Conservation (phyloP, 495 filamentous ascomycete species). For the Aspergillus heteromorphus region DNA sequence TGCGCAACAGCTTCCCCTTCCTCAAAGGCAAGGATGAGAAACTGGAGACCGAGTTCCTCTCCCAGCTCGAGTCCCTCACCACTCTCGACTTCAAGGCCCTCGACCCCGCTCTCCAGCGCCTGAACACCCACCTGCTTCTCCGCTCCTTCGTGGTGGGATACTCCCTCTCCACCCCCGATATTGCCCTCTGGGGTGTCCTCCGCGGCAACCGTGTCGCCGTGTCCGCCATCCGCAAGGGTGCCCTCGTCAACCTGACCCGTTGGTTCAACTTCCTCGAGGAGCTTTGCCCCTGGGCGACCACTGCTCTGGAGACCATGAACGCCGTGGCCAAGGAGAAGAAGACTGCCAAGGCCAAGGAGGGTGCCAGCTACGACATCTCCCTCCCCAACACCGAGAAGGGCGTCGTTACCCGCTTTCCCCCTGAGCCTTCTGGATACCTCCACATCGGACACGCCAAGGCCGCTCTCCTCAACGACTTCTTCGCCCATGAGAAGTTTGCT, state of each 20-base stretch:
- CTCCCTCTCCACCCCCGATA: slow-evolving; percentile 69
- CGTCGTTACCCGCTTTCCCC: slow-evolving; percentile 89
- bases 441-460: slow-evolving; percentile 95
- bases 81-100: slow-evolving; percentile 72
- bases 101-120: slow-evolving; percentile 65
- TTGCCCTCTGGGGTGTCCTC: slow-evolving; percentile 77
- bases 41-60: slow-evolving; percentile 52
- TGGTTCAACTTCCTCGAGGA: slow-evolving; percentile 90
- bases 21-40: slow-evolving; percentile 43
- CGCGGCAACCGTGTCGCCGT: slow-evolving; percentile 80
- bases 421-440: slow-evolving; percentile 93
- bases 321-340: slow-evolving; percentile 58
- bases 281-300: slow-evolving; percentile 56
- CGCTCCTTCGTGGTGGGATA: slow-evolving; percentile 85
- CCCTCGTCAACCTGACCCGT: slow-evolving; percentile 70
- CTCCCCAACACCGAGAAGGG: slow-evolving; percentile 85
- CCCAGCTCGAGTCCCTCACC: slow-evolving; percentile 45
- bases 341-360: slow-evolving; percentile 70
- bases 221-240: slow-evolving; percentile 71
- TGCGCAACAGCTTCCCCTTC: slow-evolving; percentile 37
- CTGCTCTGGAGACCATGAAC: slow-evolving; percentile 53
- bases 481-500: slow-evolving; percentile 82
- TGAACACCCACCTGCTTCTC: slow-evolving; percentile 82
- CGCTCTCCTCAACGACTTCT: slow-evolving; percentile 88
- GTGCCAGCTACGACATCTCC: slow-evolving; percentile 85